Base-by-base conservation (phyloP, 306 rosid genomes). In the Quercus wislizeni region DNA sequence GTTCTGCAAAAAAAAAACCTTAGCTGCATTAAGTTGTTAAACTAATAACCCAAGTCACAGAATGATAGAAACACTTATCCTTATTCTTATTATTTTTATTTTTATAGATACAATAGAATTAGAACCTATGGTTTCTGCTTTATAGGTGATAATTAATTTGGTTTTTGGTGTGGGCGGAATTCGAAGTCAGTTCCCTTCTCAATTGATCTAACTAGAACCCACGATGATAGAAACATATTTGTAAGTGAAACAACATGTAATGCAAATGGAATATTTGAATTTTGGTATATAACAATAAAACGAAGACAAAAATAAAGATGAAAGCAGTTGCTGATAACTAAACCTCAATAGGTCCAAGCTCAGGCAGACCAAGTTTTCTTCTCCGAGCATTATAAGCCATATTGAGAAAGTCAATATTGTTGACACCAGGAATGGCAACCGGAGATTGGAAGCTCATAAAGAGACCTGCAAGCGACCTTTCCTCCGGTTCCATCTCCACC, bases 401-500 rank as follows among this genome's bases (percentile, higher is more conserved):
- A 31, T 81, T 82, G 15, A 95, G 90, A 86, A 95, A 95, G 75
- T 92, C 89, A 38, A 91, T 87, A 81, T 91, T 95, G 57, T 93
- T 89, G 73, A 95, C 99, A 63, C 99, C 99, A 0, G 99, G 99
- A 28, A 95, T 92, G 74, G 85, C 98, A 67, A 95, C 83, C 4
- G 99, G 99, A 25, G 97, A 84, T 78, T 95, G 99, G 78, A 95
- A 95, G 83, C 98, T 92, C 99, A 95, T 95, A 78, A 95, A 95
- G 76, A 95, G 91, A 4, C 99, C 99, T 0, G 93, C 86, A 57
- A 92, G 92, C 0, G 99, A 87, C 83, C 99, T 85, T 59, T 92
- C 92, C 74, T 92, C 99, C 0, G 97, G 94, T 75, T 86, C 96
- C 97, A 92, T 89, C 8, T 91, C 96, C 81, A 95, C 88, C 88